phyloP scores from a whole-genome alignment of 129 eudicot species.

The Chrysanthemum lavandulifolium region DNA sequence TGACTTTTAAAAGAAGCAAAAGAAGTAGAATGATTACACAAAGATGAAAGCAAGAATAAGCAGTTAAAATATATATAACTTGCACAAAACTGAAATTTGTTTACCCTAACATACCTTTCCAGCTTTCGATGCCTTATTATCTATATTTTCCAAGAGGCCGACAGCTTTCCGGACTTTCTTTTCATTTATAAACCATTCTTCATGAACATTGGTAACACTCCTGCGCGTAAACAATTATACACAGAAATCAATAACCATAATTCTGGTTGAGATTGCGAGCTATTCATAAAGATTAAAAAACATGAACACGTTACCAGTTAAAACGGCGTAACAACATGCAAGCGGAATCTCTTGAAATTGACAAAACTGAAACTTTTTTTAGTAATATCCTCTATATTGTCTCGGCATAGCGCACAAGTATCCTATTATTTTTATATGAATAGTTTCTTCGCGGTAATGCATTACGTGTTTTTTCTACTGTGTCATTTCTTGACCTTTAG shows the following conservation, averaged over 20 bases:
- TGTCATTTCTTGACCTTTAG: too few relatives aligned
- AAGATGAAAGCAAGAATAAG: background rate
- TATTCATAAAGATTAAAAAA: background rate
- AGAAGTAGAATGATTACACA: background rate
- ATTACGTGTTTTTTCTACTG: too few relatives aligned
- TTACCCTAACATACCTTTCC: constrained; percentile 50
- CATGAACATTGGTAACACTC: constrained; percentile 80
- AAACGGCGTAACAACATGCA: constrained; percentile 73
- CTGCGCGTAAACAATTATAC: constrained; percentile 28
- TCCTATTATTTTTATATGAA: too few relatives aligned
- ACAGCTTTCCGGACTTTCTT: constrained; percentile 77
- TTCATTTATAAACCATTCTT: constrained; percentile 96
- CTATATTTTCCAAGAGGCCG: constrained; percentile 60
- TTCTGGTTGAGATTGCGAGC: background rate
- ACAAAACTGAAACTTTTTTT: constrained; percentile 62
- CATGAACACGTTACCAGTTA: constrained; percentile 52
- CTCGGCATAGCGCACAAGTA: too few relatives aligned
- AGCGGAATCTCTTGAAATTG: constrained; percentile 71
- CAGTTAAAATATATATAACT: background rate
- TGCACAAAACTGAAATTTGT: background rate
- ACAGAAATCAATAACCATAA: background rate
- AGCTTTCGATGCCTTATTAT: constrained; percentile 34
- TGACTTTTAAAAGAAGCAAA: constrained; percentile 43
- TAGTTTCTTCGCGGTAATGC: too few relatives aligned
- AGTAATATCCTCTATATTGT: constrained; percentile 46